phyloP scores from a whole-genome alignment of 2,329 filamentous ascomycete species.

The Exophiala lecanii-corni region DNA sequence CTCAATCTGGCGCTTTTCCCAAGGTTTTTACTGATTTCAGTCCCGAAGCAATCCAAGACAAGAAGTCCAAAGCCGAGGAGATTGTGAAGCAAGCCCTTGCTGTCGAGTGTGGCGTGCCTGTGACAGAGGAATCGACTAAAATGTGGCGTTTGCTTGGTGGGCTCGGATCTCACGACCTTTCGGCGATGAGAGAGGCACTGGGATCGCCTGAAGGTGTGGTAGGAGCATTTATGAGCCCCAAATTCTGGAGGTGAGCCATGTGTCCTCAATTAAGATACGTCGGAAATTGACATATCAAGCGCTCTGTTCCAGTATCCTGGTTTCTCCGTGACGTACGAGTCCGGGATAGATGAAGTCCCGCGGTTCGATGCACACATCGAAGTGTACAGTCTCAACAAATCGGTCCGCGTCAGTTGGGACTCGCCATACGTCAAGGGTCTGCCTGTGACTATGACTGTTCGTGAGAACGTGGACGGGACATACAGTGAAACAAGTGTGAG shows the following conservation, averaged over 20 bases:
- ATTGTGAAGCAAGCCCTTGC: conserved; percentile 31
- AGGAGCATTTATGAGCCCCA: conserved; percentile 37
- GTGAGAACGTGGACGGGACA: conserved; percentile 40
- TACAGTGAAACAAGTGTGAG: conserved; percentile 39
- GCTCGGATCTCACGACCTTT: conserved; percentile 51
- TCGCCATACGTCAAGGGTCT: conserved; percentile 57
- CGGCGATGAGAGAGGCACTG: conserved; percentile 49
- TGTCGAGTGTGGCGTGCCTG: conserved; percentile 32
- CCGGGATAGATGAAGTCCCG: conserved; percentile 50
- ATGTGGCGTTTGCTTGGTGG: conserved; percentile 39
- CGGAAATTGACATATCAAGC: too few species aligned
- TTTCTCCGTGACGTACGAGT: conserved; percentile 55
- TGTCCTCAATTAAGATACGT: too few species aligned
- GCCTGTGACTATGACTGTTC: conserved; percentile 47
- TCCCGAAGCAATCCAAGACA: conserved; percentile 26
- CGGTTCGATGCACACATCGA: conserved; percentile 82
- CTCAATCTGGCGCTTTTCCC: conserved; percentile 32
- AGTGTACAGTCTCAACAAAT: conserved; percentile 51
- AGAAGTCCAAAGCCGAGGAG: conserved; percentile 23
- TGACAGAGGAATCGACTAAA: conserved; percentile 27
- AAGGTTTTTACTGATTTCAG: conserved; percentile 35
- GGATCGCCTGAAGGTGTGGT: conserved; percentile 44
- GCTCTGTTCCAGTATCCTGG: conserved; percentile 31
- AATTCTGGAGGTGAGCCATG: conserved; percentile 32
- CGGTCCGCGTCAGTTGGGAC: conserved; percentile 51